Conservation (phyloP, 495 filamentous ascomycete species). For the Trichocladium uniseriatum region DNA sequence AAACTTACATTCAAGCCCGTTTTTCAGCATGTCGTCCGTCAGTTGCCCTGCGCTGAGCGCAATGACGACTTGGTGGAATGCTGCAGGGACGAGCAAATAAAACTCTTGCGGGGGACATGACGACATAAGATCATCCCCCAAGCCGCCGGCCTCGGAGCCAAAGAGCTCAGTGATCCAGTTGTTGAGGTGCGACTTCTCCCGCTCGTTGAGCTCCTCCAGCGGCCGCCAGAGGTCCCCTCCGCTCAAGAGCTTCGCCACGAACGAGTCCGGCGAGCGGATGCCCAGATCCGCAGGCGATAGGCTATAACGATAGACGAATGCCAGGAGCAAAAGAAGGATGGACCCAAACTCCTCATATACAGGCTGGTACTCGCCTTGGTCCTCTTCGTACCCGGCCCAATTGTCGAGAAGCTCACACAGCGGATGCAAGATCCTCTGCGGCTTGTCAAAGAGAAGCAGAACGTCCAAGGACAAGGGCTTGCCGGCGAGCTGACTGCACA, state of each 20-base stretch:
- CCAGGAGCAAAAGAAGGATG: conserved; percentile 72
- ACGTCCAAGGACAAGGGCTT: conserved; percentile 76
- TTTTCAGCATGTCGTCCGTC: conserved; percentile 71
- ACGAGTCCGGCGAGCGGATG: conserved; percentile 50
- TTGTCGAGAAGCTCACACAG: conserved; percentile 77
- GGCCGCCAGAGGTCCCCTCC: conserved; percentile 52
- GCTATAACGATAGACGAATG: conserved; percentile 75
- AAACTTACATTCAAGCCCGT: conserved; percentile 73
- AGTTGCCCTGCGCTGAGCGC: conserved; percentile 63
- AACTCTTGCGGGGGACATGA: conserved; percentile 90
- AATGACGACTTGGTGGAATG: conserved; percentile 76
- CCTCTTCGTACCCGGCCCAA: conserved; percentile 81
- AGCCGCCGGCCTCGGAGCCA: conserved; percentile 64
- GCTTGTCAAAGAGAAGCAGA: conserved; percentile 73
- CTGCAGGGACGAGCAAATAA: conserved; percentile 78
- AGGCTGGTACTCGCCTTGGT: conserved; percentile 89
- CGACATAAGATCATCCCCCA: conserved; percentile 78
- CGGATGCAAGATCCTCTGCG: conserved; percentile 67
- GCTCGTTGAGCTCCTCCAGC: conserved; percentile 56
- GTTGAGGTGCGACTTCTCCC: conserved; percentile 66
- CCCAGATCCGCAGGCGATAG: conserved; percentile 62
- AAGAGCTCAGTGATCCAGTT: conserved; percentile 86
- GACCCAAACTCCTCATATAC: conserved; percentile 95
- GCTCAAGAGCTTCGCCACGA: conserved; percentile 67
- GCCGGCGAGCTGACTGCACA: conserved; percentile 71